phyloP scores from a whole-genome alignment of 192 early-diverging fungal genomes.

The Diversispora eburnea region DNA sequence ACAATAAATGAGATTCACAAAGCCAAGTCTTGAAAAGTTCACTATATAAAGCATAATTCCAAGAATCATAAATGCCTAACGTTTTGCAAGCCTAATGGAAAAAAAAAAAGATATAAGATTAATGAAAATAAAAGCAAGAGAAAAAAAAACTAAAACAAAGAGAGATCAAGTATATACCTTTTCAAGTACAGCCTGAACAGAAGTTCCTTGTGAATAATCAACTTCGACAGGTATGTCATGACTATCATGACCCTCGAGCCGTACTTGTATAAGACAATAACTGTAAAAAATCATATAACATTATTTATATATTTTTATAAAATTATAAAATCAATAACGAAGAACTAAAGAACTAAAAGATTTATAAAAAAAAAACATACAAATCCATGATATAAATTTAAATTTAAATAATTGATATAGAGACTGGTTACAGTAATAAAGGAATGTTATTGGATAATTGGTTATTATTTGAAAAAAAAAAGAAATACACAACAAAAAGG shows the following conservation, averaged over 20 bases:
- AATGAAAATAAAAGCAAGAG: not conserved
- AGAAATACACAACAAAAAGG: no score
- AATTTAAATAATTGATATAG: no score
- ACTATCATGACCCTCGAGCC: conserved; percentile 24
- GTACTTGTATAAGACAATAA: conserved; percentile 27
- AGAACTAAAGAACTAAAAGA: no score
- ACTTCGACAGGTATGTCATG: conserved; percentile 18
- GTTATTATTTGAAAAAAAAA: no score
- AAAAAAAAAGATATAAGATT: not conserved
- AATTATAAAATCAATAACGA: no score
- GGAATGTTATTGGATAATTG: no score
- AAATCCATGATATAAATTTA: no score
- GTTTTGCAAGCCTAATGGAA: conserved; percentile 24
- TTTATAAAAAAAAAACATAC: no score
- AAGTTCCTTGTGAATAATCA: conserved; percentile 29
- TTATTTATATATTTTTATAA: no score
- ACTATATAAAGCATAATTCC: conserved; percentile 30
- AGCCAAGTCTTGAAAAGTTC: conserved; percentile 26
- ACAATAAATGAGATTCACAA: conserved; percentile 27
- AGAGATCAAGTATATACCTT: not conserved
- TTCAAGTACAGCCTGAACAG: conserved; percentile 29
- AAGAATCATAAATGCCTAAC: conserved; percentile 24
- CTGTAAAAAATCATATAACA: not conserved
- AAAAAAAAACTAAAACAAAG: no score
- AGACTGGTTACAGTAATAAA: no score